Base-by-base conservation (phyloP, 805 yeast genomes). In the Kazachstania psychrophila region DNA sequence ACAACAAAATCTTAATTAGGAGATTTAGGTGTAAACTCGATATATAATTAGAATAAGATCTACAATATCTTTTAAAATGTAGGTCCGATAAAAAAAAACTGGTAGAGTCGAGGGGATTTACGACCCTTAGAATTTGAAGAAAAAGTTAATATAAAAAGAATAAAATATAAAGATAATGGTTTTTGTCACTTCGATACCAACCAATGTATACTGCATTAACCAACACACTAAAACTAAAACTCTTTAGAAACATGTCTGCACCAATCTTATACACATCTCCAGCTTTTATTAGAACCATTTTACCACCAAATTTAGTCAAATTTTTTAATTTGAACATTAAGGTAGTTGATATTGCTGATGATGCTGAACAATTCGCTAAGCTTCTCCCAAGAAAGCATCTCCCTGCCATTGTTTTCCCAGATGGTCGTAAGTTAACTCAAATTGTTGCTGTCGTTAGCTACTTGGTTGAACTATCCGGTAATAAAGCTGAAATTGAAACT, bases 341-440 rank as follows among this genome's bases (percentile, higher is more conserved):
- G 38, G 46, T 76, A 44, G 68, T 62, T 33, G 69, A 66, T 49
- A 50, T 53, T 9, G 46, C 52, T 10, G 47, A 48, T 17, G 44
- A 45, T 20, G 42, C 34, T 15, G 45, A 40, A 7, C 22, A 42
- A 5, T 73, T 52, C 60, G 52, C 54, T 38, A 63, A 65, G 46
- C 48, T 63, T 52, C 81, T 80, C 72, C 86, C 88, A 57, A 65
- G 75, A 57, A 66, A 60, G 42, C 73, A 69, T 61, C 62, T 68
- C 45, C 89, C 92, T 60, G 73, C 83, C 43, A 77, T 79, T 49
- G 49, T 73, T 60, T 86, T 82, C 39, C 77, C 79, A 54, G 72
- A 80, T 58, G 87, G 87, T 40, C 75, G 66, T 70, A 77, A 79
- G 60, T 68, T 82, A 58, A 68, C 71, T 48, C 88, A 82, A 70